phyloP scores from a whole-genome alignment of 73 alveolate genomes.

The Paramecium sonneborni region DNA sequence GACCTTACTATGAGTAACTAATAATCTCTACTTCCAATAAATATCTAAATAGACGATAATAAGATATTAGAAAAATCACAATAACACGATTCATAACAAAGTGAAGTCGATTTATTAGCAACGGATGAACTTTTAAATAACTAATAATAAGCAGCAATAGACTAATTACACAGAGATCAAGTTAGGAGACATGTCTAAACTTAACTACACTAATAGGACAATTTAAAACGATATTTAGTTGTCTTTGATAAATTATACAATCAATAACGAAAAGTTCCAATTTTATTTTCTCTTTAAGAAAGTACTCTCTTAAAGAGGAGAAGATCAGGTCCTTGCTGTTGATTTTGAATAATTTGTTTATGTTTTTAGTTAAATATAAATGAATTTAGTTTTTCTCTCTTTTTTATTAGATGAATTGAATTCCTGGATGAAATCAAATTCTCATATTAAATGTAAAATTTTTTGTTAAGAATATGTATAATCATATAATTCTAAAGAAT shows the following conservation, averaged over 20 bases:
- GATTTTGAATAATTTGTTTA: not conserved
- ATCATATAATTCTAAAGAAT: not conserved
- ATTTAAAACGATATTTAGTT: not conserved
- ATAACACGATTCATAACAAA: not conserved
- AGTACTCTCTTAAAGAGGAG: not conserved
- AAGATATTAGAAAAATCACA: not conserved
- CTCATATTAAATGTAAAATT: not conserved
- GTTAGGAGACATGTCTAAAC: not conserved
- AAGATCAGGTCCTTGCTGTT: not conserved
- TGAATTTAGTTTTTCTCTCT: not conserved
- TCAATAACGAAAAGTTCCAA: not conserved
- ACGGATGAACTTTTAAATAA: not conserved
- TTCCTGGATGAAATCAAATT: not conserved
- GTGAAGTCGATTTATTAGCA: not conserved
- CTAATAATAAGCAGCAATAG: not conserved
- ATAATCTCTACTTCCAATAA: not conserved
- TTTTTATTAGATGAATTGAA: not conserved
- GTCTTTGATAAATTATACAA: not conserved
- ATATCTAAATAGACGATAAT: not conserved
- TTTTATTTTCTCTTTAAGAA: not conserved
- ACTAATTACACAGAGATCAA: not conserved
- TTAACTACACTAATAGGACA: not conserved
- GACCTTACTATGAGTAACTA: not conserved
- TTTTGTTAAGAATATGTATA: not conserved
- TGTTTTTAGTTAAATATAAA: not conserved